These are phyloP conservation scores for Peronospora destructor DNA, from an alignment of 352 stramenopile species.

Conservation along the genomic window DNA sequence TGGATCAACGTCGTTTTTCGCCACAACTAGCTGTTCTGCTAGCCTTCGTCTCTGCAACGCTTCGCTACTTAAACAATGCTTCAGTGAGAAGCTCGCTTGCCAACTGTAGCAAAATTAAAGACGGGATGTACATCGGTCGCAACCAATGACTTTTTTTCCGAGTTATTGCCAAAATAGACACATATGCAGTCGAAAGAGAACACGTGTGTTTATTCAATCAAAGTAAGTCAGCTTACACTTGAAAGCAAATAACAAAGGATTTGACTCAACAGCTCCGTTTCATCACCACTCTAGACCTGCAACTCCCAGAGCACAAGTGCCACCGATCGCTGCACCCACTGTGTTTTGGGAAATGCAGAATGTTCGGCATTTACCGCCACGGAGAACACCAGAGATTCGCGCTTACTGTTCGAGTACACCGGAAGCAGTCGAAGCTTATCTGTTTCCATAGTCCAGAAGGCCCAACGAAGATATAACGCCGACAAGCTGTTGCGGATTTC, in stretches of 20 bases:
- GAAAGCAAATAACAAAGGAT: not conserved
- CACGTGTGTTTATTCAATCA: not conserved
- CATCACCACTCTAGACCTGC: conserved; percentile 21
- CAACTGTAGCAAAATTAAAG: too few relatives aligned
- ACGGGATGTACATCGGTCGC: too few relatives aligned
- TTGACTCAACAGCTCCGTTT: not conserved
- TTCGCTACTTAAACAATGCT: too few relatives aligned
- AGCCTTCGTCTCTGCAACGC: too few relatives aligned
- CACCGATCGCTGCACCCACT: conserved; percentile 80
- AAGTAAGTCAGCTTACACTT: not conserved
- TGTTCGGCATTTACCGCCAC: conserved; percentile 59
- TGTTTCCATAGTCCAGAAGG: conserved; percentile 12
- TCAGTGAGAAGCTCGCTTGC: too few relatives aligned
- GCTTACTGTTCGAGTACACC: conserved; percentile 77
- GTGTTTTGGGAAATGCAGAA: conserved; percentile 40
- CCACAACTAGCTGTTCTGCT: too few relatives aligned
- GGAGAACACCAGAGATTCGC: conserved; percentile 76
- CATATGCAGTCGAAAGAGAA: not conserved
- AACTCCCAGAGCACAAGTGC: conserved; percentile 78
- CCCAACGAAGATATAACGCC: conserved; percentile 71
- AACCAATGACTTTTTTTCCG: too few relatives aligned
- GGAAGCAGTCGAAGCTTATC: conserved; percentile 52
- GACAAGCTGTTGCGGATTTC: conserved; percentile 67
- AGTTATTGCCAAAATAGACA: too few relatives aligned
- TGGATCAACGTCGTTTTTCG: too few relatives aligned